Percentiles rank a stretch among this genome's conserved stretches.
Evolutionary conservation across 441 rosid genomes (phyloP).

Genomic region (Iberis amara): DNA sequence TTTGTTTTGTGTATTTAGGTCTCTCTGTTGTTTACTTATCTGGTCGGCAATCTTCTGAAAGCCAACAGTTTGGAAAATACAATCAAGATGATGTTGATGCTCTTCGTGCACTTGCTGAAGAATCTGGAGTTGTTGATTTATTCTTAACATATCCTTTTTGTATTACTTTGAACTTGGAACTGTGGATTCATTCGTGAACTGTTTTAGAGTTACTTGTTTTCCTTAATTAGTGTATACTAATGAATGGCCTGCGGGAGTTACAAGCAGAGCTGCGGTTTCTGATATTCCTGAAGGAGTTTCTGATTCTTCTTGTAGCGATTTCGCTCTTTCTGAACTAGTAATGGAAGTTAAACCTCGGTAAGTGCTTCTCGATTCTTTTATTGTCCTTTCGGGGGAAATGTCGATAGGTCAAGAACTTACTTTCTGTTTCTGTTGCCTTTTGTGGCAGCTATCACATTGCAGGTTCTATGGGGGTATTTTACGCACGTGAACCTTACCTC

Average conservation of each 20-base stretch:
- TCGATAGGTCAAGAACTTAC: neutral
- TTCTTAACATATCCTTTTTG: slow-evolving; percentile 81
- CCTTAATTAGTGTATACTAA: slow-evolving; percentile 63
- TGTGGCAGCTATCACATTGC: slow-evolving; percentile 79
- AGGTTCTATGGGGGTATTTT: slow-evolving; percentile 74
- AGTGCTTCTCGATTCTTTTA: slow-evolving; percentile 11
- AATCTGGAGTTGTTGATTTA: slow-evolving; percentile 69
- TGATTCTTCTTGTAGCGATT: slow-evolving; percentile 53
- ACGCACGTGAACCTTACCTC: slow-evolving; percentile 80
- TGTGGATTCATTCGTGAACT: neutral
- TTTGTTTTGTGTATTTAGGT: slow-evolving; percentile 41
- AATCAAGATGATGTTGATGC: slow-evolving; percentile 81
- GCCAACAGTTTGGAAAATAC: slow-evolving; percentile 59
- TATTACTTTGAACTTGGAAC: neutral
- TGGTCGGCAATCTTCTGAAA: slow-evolving; percentile 54
- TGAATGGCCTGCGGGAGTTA: slow-evolving; percentile 86
- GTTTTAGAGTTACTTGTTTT: slow-evolving; percentile 20
- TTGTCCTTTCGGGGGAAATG: neutral
- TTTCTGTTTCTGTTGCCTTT: slow-evolving; percentile 10
- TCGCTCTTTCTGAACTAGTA: slow-evolving; percentile 56
- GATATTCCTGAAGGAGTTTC: slow-evolving; percentile 48
- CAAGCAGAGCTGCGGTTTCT: slow-evolving; percentile 47
- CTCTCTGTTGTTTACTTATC: slow-evolving; percentile 72
- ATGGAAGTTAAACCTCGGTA: slow-evolving; percentile 92
- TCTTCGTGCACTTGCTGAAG: slow-evolving; percentile 87